Evolutionary conservation across 2,329 filamentous ascomycete species (phyloP), one percentile per base, ranked within the genome.

Genomic region (Hypomyces perniciosus): DNA sequence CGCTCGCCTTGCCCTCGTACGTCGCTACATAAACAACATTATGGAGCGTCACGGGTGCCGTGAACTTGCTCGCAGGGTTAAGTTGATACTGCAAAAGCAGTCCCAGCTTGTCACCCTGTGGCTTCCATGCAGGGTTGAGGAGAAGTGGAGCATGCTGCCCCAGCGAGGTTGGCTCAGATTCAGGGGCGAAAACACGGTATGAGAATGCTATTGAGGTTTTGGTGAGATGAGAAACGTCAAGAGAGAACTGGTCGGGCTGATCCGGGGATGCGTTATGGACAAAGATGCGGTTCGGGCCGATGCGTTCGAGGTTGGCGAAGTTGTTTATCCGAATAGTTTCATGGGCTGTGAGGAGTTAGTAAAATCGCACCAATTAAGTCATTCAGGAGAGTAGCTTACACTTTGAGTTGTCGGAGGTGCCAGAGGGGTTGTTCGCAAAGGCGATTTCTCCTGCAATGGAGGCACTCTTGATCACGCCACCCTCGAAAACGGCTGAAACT

Each of bases 271-370:
- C 75, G 58, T 90, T 86, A 31, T 84, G 82, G 46, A 97, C 84
- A 69, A 97, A 95, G 51, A 90, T 88, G 40, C 90, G 89, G 66
- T 99, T 99, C 1, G 91, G 90, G 0, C 90, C 91, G 51, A 99
- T 91, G 62, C 89, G 90, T 61, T 97, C 93, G 5, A 99, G 78
- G n/a, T 80, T 79, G 8, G 84, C 72, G 65, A 95, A 96, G 65
- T 96, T 93, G 62, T 95, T 89, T 53, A 99, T 81, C 20, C 88
- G 85, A 57, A 97, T 85, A 2, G 74, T 85, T 61, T 91, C 79
- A 30, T 74, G 72, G 20, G 70, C 78, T 81, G 26, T 13, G 41
- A 6, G 6, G 28, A 3, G 13, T 38, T 6, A 48, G 46, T 46
- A 26, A n/a, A 39, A 31, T 37, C 9, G 30, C 5, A 37, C n/a